Percentiles rank a stretch among this genome's conserved stretches.
These are phyloP conservation scores for Aspergillus affinis DNA, from an alignment of 495 filamentous ascomycete species.

Conservation along the genomic window DNA sequence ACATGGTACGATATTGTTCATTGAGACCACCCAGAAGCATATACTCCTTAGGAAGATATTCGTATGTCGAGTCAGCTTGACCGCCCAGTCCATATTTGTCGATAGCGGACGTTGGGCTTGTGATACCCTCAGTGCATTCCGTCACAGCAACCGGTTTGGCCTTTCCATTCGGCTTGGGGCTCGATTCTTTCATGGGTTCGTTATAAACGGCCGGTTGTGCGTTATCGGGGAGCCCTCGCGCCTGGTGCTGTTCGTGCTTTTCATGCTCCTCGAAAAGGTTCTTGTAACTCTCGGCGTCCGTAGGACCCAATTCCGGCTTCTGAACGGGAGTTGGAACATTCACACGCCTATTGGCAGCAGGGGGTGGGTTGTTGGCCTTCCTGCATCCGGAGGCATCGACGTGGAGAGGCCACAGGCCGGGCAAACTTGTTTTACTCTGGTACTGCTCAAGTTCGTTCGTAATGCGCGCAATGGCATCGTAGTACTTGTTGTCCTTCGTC, in stretches of 20 bases:
- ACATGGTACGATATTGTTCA: slow-evolving; percentile 80
- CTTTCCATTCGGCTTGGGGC: not conserved
- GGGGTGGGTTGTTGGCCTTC: slow-evolving; percentile 18
- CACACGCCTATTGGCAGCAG: not conserved
- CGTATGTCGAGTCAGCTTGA: slow-evolving; percentile 87
- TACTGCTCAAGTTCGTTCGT: slow-evolving; percentile 80
- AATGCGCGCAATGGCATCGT: slow-evolving; percentile 91
- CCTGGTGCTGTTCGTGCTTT: slow-evolving; percentile 5
- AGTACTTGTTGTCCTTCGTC: slow-evolving; percentile 84
- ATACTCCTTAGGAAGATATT: slow-evolving; percentile 85
- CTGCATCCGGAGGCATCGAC: slow-evolving; percentile 77
- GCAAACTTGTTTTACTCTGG: slow-evolving; percentile 71
- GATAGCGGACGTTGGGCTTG: slow-evolving; percentile 17
- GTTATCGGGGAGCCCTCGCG: slow-evolving; percentile 23
- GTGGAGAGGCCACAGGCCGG: slow-evolving; percentile 79
- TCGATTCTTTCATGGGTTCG: not conserved
- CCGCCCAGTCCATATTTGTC: slow-evolving; percentile 73
- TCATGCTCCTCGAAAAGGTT: slow-evolving; percentile 18
- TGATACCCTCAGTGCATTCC: slow-evolving; percentile 33
- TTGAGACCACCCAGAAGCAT: slow-evolving; percentile 78
- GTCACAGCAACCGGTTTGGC: slow-evolving; percentile 6
- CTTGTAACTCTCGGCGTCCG: slow-evolving; percentile 29
- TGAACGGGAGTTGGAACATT: slow-evolving; percentile 6
- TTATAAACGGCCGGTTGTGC: slow-evolving; percentile 31
- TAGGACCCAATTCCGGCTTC: slow-evolving; percentile 22